These are phyloP conservation scores for Amaranthus tricolor DNA, from an alignment of 179 eudicot species.

Conservation along the genomic window DNA sequence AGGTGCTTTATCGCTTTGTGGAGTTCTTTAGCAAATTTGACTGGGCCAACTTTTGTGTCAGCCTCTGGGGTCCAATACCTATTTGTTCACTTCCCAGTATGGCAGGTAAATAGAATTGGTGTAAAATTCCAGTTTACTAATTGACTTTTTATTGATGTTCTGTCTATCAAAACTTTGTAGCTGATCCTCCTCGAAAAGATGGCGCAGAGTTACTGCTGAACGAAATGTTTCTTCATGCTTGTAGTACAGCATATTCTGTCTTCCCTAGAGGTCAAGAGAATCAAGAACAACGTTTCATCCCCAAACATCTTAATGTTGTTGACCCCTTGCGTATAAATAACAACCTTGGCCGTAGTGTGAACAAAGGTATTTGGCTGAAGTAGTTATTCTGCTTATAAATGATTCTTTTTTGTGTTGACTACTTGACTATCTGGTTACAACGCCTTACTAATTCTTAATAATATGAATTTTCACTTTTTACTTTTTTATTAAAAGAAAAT, in stretches of 20 bases:
- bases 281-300: conserved; percentile 35
- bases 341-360: conserved; percentile 70
- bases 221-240: conserved; percentile 46
- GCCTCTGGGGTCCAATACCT: conserved; percentile 96
- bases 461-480: neutral
- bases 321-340: conserved; percentile 58
- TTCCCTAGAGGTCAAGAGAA: conserved; percentile 41
- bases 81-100: conserved; percentile 76
- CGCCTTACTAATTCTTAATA: conserved; percentile 1
- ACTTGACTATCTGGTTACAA: conserved; percentile 6
- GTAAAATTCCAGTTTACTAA: conserved; percentile 1
- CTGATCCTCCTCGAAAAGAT: conserved; percentile 54
- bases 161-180: conserved; percentile 31
- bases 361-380: conserved; percentile 39
- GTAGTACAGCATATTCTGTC: conserved; percentile 46
- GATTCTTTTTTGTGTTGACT: neutral
- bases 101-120: conserved; percentile 42
- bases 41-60: conserved; percentile 93
- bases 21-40: conserved; percentile 97
- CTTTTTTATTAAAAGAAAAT: no score
- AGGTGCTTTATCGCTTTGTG: conserved; percentile 93
- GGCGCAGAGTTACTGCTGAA: conserved; percentile 50
- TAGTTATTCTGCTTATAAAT: neutral
- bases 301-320: conserved; percentile 51
- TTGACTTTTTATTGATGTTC: conserved; percentile 15